Percentiles rank a stretch among this genome's conserved stretches.
These are phyloP conservation scores for Puccinellia tenuiflora DNA, from an alignment of 176 grass and related monocot genomes.

Conservation along the genomic window DNA sequence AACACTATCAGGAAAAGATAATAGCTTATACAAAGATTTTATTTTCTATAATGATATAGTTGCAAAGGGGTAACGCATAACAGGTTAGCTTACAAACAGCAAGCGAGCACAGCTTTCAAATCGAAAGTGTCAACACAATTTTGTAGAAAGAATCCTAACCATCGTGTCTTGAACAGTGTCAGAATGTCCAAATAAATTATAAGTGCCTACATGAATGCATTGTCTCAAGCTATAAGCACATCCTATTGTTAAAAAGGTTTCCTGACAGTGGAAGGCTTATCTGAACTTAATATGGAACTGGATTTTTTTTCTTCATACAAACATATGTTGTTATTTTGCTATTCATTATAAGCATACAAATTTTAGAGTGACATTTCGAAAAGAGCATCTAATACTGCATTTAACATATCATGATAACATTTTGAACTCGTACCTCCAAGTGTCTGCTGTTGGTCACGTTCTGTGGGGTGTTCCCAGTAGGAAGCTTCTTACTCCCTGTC, in stretches of 20 bases:
- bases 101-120: not conserved
- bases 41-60: slow-evolving; percentile 2
- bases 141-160: not conserved
- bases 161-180: not conserved
- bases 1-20: slow-evolving; percentile 25
- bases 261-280: not conserved
- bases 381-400: not conserved
- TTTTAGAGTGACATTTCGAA: not conserved
- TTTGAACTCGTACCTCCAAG: slow-evolving; percentile 62
- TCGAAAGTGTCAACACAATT: not conserved
- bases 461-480: slow-evolving; percentile 59
- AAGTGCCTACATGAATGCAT: not conserved
- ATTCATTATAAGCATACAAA: slow-evolving; percentile 9
- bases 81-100: slow-evolving; percentile 5
- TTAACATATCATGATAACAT: slow-evolving; percentile 3
- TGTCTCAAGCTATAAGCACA: not conserved
- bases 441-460: slow-evolving; percentile 63
- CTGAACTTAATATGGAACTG: not conserved
- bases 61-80: slow-evolving; percentile 2
- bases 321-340: not conserved
- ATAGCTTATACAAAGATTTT: not conserved
- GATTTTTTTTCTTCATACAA: not conserved
- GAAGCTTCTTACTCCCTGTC: slow-evolving; percentile 48
- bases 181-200: not conserved
- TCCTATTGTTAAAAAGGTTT: not conserved